phyloP scores from a whole-genome alignment of 2,329 filamentous ascomycete genomes.

The Colletotrichum endophyticum region DNA sequence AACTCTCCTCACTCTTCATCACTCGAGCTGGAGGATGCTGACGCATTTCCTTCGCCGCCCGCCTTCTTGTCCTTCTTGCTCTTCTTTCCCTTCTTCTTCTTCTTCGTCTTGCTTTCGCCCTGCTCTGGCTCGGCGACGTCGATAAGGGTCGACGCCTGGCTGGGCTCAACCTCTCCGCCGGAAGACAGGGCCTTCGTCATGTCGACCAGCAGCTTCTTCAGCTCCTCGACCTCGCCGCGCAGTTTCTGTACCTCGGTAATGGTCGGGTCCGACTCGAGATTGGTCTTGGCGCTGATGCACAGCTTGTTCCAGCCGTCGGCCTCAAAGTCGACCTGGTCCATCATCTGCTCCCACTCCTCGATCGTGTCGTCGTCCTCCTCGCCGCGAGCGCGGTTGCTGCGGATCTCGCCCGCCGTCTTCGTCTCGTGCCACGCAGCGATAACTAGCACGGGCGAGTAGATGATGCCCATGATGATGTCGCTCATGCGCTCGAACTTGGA shows the following conservation, averaged over 20 bases:
- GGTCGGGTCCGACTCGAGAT: constrained; percentile 80
- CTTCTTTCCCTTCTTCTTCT: constrained; percentile 11
- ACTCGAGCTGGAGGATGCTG: background rate
- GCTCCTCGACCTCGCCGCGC: constrained; percentile 60
- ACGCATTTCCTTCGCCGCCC: background rate
- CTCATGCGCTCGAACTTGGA: constrained; percentile 80
- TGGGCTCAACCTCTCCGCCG: background rate
- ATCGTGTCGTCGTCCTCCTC: constrained; percentile 88
- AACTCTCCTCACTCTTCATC: constrained; percentile 9
- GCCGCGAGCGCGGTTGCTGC: constrained; percentile 75
- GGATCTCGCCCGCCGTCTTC: constrained; percentile 68
- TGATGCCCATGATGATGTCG: constrained; percentile 82
- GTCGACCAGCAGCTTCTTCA: constrained; percentile 53
- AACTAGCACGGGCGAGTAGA: constrained; percentile 85
- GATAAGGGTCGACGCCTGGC: background rate
- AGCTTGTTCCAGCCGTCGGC: constrained; percentile 84
- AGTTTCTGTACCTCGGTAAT: constrained; percentile 71
- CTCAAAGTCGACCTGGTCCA: constrained; percentile 76
- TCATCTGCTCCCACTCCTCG: constrained; percentile 93
- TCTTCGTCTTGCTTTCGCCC: background rate
- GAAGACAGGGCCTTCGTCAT: constrained; percentile 25
- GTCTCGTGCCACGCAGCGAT: constrained; percentile 78
- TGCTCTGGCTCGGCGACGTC: background rate
- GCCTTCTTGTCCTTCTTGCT: constrained; percentile 1
- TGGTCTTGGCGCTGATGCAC: constrained; percentile 76